Base-by-base conservation (phyloP, 2,329 filamentous ascomycete genomes). In the Ophiocordyceps australis region DNA sequence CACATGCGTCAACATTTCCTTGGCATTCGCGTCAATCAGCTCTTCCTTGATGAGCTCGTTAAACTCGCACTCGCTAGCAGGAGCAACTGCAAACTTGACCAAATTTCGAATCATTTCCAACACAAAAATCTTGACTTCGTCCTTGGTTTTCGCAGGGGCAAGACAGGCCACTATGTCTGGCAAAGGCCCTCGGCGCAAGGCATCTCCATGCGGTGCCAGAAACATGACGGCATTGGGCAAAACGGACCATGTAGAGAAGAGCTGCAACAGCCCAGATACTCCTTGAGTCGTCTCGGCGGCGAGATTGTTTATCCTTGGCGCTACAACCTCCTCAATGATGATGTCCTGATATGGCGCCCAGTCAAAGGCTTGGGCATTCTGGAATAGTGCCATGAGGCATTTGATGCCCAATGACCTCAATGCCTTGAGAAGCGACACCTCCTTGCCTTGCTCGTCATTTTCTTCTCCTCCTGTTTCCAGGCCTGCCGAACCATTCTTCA, bases 231-330 rank as follows among this genome's bases (percentile, higher is more conserved):
- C 74, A 32, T 60, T 63, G 1, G 69, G 59, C 14, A 75, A 62
- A 30, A 65, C 65, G 4, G 81, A 74, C 79, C 86, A 93, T 2
- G 77, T 78, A 4, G 70, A 72, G 34, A 98, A 71, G 5, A 98
- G 58, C 33, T 75, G 74, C 32, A 94, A 63, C 21, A 83, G 65
- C 11, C 75, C 79, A 3, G 89, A 95, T 7, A 94, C 61, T 10
- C 82, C 81, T 43, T 98, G 85, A 0, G 82, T 78, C 22, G 81
- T 93, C 52, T 98, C 89, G 5, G 67, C 59, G 0, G 83, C 70
- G 28, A 98, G 67, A 30, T 78, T 80, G 3, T 75, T 65, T 12
- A 95, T 57, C 35, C 82, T 67, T 12, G 81, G 81, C 26, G 68
- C 70, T 23, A 98, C 62, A 15, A 91, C 55, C 41, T 93, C 74